These are phyloP conservation scores for Geranium rotundifolium DNA, from an alignment of 345 rosid genomes.

Conservation along the genomic window DNA sequence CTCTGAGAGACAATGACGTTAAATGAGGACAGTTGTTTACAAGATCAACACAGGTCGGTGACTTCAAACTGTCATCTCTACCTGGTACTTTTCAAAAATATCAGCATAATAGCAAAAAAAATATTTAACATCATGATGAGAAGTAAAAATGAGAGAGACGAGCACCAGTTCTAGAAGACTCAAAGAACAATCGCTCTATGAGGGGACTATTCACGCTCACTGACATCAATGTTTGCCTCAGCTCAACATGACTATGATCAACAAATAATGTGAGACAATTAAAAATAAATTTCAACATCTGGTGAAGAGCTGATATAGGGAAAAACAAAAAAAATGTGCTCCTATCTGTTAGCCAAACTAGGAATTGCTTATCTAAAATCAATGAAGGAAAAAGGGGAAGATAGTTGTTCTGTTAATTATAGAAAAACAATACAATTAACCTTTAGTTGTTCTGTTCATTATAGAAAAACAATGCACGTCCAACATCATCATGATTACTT, in stretches of 20 bases:
- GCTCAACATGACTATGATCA: constrained; percentile 45
- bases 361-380: no score
- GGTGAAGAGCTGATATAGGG: neutral
- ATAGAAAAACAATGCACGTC: no score
- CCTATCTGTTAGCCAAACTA: no score
- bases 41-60: constrained; percentile 51
- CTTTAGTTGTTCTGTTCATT: no score
- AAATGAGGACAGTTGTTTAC: constrained; percentile 62
- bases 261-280: constrained; percentile 1
- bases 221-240: constrained; percentile 49
- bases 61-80: constrained; percentile 53
- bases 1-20: constrained; percentile 68
- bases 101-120: neutral
- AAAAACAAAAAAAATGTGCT: no score
- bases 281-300: neutral
- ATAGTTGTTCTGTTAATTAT: no score
- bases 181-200: constrained; percentile 66
- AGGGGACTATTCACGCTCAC: constrained; percentile 50
- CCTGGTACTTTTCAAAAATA: constrained; percentile 26
- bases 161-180: constrained; percentile 55
- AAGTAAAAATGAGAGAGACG: constrained; percentile 10
- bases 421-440: no score
- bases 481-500: no score
- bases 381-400: neutral
- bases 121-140: constrained; percentile 6